phyloP scores from a whole-genome alignment of 768 basidiomycete species.

The Hortiboletus campestris region DNA sequence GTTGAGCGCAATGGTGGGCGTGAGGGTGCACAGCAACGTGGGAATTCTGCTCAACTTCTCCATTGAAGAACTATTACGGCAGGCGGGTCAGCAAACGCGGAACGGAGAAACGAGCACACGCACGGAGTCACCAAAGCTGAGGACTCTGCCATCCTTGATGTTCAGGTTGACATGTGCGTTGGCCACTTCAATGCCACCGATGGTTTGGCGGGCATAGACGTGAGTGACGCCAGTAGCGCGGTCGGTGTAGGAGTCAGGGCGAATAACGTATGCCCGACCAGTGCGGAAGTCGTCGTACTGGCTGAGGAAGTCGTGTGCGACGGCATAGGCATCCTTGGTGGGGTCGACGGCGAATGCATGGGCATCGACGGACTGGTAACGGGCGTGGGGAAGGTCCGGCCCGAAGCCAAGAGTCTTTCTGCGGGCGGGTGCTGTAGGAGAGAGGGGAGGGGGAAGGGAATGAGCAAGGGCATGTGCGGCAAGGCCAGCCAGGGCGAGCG shows the following conservation, averaged over 20 bases:
- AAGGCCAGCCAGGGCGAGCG: constrained; percentile 57
- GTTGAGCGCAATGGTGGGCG: constrained; percentile 50
- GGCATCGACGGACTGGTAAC: constrained; percentile 51
- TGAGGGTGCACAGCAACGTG: constrained; percentile 45
- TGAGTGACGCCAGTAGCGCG: constrained; percentile 82
- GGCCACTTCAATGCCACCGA: constrained; percentile 83
- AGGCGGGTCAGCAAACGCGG: constrained; percentile 7
- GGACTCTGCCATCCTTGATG: constrained; percentile 75
- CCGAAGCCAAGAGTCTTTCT: constrained; percentile 94
- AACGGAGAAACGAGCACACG: constrained; percentile 26
- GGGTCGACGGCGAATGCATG: constrained; percentile 37
- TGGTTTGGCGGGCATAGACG: constrained; percentile 80
- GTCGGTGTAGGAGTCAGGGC: constrained; percentile 87
- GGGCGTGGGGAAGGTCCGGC: constrained; percentile 71
- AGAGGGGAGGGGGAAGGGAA: constrained; percentile 18
- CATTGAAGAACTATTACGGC: constrained; percentile 69
- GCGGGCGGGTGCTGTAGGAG: constrained; percentile 10
- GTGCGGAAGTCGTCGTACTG: constrained; percentile 37
- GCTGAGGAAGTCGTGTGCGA: constrained; percentile 61
- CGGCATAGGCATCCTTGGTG: constrained; percentile 50
- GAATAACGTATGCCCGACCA: constrained; percentile 53
- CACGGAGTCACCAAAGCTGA: constrained; percentile 89
- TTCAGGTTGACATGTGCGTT: constrained; percentile 95
- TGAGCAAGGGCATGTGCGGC: constrained; percentile 56
- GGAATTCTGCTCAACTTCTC: constrained; percentile 35